phyloP scores from a whole-genome alignment of 31 red algal species.

The Endocladia muricata region DNA sequence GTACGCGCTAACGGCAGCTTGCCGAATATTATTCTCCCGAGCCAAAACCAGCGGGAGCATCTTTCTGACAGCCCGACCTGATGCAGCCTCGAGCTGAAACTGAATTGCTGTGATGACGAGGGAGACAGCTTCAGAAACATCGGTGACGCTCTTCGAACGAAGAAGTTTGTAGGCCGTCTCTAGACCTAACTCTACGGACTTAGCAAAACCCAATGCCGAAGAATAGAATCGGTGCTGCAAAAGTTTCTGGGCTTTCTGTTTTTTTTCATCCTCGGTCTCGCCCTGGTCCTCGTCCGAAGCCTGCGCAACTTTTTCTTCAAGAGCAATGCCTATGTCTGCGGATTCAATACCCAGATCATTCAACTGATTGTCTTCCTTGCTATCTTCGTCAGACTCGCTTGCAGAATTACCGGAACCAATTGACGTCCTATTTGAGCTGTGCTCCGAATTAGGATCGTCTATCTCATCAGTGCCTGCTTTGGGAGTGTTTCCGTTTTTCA shows the following conservation, averaged over 20 bases:
- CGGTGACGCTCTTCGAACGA: conserved; percentile 72
- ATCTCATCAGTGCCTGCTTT: too few relatives aligned
- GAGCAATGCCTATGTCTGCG: too few relatives aligned
- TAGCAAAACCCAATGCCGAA: conserved; percentile 48
- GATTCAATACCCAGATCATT: too few relatives aligned
- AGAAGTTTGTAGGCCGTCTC: conserved; percentile 51
- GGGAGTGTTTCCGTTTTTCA: neutral
- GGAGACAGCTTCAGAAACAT: conserved; percentile 82
- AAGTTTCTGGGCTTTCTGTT: conserved; percentile 1
- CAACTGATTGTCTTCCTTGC: conserved; percentile 1
- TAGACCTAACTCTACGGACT: conserved; percentile 40
- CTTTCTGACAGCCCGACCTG: conserved; percentile 33
- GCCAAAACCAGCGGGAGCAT: conserved; percentile 79
- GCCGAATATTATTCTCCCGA: conserved; percentile 58
- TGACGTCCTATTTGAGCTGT: neutral
- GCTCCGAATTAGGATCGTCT: neutral
- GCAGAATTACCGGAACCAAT: neutral
- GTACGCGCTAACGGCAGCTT: conserved; percentile 72
- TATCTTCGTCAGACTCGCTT: neutral
- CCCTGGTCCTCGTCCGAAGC: neutral
- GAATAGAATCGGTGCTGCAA: conserved; percentile 37
- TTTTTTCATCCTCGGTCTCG: neutral
- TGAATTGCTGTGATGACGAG: conserved; percentile 67
- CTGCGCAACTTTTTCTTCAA: neutral
- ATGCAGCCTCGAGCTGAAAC: conserved; percentile 75